These are phyloP conservation scores for Aspergillus thermomutatus DNA, from an alignment of 2,329 filamentous ascomycete genomes.

Conservation along the genomic window DNA sequence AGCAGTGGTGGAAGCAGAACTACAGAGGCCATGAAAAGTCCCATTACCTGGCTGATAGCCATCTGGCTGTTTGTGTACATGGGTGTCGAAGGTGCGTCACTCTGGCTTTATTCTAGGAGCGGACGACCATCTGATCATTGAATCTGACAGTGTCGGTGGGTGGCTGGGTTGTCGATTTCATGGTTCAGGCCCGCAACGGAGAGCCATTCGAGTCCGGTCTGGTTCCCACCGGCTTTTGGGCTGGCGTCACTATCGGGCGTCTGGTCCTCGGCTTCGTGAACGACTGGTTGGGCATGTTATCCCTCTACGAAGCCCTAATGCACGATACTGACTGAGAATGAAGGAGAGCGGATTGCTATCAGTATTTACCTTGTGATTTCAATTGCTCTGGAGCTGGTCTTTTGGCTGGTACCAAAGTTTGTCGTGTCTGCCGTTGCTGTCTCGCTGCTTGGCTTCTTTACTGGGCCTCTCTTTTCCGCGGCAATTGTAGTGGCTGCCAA, in stretches of 20 bases:
- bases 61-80: conserved; percentile 54
- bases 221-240: conserved; percentile 71
- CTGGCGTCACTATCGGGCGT: conserved; percentile 68
- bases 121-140: neutral
- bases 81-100: conserved; percentile 60
- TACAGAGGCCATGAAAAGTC: conserved; percentile 6
- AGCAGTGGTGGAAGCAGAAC: conserved; percentile 4
- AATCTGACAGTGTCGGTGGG: conserved; percentile 5
- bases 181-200: conserved; percentile 66
- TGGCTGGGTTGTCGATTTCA: conserved; percentile 75
- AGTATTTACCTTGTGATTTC: conserved; percentile 58
- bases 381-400: conserved; percentile 63
- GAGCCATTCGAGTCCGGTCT: conserved; percentile 64
- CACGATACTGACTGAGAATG: conserved; percentile 25
- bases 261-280: conserved; percentile 63
- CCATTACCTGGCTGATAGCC: conserved; percentile 9
- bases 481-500: conserved; percentile 67
- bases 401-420: conserved; percentile 73
- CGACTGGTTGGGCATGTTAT: conserved; percentile 55
- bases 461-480: conserved; percentile 70
- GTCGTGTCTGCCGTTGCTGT: conserved; percentile 52
- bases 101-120: neutral
- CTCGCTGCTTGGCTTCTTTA: conserved; percentile 65
- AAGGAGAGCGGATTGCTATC: conserved; percentile 65
- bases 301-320: conserved; percentile 59